Base-by-base conservation (phyloP, 495 filamentous ascomycete genomes). In the Staphylotrichum tortipilum region DNA sequence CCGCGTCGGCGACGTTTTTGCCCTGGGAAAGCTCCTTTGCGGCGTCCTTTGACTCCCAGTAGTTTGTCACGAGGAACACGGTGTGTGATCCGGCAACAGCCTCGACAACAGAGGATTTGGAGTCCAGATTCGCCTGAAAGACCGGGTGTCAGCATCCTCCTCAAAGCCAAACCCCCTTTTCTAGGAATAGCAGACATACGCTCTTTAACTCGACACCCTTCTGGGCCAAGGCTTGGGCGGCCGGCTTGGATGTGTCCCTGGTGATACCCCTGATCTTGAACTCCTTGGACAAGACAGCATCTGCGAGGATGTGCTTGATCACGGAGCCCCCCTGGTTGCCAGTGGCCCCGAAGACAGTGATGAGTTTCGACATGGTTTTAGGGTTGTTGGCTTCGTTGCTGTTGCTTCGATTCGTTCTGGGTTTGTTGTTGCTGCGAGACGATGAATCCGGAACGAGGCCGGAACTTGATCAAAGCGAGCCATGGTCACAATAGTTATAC, bases 281-380 rank as follows among this genome's bases (percentile, higher is more conserved):
- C 35, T 64, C 52, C 5, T 69, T 55, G 10, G 69, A 73, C 15
- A 78, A 65, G 19, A 63, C 56, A 0, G 80, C 57, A 57, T 81
- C 68, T 10, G 61, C 52, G 3, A 81, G 68, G 17, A 84, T 64
- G 19, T 55, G 49, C 52, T 71, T 64, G 52, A 83, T 63, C 34
- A 85, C 70, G 4, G 78, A 81, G 28, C 74, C 66, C 29, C 82
- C 82, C 58, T 84, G 82, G 12, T 70, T 68, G 58, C 82, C 80
- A 15, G 82, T 84, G 9, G 78, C 76, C 10, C 80, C 80, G 52
- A 83, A 81, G 26, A 86, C 70, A 28, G 73, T 74, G 55, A 84
- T 64, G 47, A 55, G 15, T 11, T 38, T 44, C 3, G 31, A 21
- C 49, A 51, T 51, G 39, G 7, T 40, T 18, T 33, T n/a, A 15